Conservation (phyloP, 2,329 filamentous ascomycete genomes). For the Gnomoniopsis sp. region DNA sequence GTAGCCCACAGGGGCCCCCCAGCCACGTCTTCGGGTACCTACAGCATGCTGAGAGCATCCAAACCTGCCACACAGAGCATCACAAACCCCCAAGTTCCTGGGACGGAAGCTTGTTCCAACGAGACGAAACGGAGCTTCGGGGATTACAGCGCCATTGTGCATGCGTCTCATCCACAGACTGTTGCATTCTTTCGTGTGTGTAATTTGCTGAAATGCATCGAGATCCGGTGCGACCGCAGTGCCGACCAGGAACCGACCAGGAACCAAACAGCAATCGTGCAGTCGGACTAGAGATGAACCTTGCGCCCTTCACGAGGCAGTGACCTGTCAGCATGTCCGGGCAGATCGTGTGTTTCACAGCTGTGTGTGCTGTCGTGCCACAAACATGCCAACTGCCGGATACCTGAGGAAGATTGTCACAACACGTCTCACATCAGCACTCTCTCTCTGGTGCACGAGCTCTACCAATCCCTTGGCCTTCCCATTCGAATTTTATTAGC, state of each 20-base stretch:
- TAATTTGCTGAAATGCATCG: too few species aligned
- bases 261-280: too few species aligned
- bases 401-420: not conserved
- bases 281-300: not conserved
- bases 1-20: too few species aligned
- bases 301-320: not conserved
- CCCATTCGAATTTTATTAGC: too few species aligned
- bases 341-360: constrained; percentile 11
- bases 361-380: constrained; percentile 10
- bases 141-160: not conserved
- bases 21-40: not conserved
- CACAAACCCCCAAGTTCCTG: not conserved
- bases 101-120: not conserved
- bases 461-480: too few species aligned
- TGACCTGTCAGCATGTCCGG: not conserved
- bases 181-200: too few species aligned
- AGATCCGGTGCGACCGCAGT: too few species aligned
- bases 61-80: not conserved
- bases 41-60: too few species aligned
- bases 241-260: too few species aligned
- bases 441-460: not conserved
- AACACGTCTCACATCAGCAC: not conserved
- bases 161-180: not conserved
- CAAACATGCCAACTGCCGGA: not conserved
- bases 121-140: not conserved